A percentile compares a stretch with the other conserved stretches of the same genome.
Conservation (phyloP, 192 early-diverging fungal genomes). For the Entomortierella beljakovae region DNA sequence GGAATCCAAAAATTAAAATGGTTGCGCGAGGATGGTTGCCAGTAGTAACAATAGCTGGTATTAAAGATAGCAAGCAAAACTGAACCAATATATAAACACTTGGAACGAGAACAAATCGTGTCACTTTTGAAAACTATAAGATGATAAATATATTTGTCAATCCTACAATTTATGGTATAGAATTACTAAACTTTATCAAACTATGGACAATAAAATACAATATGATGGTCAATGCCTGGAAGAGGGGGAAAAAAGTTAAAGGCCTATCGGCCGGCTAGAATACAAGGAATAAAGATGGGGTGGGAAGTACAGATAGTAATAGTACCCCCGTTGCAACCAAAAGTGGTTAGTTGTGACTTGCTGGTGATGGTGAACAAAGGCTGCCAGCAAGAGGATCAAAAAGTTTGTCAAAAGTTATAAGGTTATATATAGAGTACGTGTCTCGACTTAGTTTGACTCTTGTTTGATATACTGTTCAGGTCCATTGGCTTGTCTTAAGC, state of each 20-base stretch:
- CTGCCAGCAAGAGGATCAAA: not conserved
- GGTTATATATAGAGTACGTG: not conserved
- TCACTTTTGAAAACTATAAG: too few relatives aligned
- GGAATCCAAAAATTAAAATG: slow-evolving; percentile 40
- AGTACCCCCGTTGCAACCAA: too few relatives aligned
- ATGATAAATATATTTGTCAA: too few relatives aligned
- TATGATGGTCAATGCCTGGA: not conserved
- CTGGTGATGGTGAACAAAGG: too few relatives aligned
- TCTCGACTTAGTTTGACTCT: slow-evolving; percentile 11
- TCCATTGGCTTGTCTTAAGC: slow-evolving; percentile 19
- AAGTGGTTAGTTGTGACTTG: too few relatives aligned
- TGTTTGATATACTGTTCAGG: slow-evolving; percentile 27
- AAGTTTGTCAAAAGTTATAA: too few relatives aligned
- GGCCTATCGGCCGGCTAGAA: not conserved
- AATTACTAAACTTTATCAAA: not conserved
- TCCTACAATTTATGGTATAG: too few relatives aligned
- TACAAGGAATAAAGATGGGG: slow-evolving; percentile 7
- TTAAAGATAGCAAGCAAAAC: not conserved
- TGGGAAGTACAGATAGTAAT: too few relatives aligned
- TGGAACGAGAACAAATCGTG: too few relatives aligned
- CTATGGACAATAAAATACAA: slow-evolving; percentile 16
- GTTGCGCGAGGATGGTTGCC: slow-evolving; percentile 38
- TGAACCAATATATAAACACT: not conserved
- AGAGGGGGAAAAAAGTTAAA: not conserved
- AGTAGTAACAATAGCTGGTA: slow-evolving; percentile 9